Conservation (phyloP, 257 asterid genomes). For the Schizonepeta tenuifolia region DNA sequence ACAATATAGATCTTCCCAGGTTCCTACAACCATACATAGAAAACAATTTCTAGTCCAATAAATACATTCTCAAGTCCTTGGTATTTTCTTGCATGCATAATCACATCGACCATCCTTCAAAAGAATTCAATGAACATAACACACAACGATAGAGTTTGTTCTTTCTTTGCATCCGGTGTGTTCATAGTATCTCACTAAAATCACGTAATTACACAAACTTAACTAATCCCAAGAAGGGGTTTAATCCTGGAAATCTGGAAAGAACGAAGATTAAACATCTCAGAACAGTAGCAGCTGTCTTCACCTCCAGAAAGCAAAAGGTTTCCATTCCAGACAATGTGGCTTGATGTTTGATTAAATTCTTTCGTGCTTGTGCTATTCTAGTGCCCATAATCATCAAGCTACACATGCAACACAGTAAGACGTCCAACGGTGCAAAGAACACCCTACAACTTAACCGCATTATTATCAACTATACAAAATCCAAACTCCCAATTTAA, state of each 20-base stretch:
- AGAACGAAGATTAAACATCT: constrained; percentile 6
- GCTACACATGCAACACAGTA: constrained; percentile 7
- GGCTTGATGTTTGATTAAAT: neutral
- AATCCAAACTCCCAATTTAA: constrained; percentile 4
- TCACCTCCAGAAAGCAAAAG: constrained; percentile 12
- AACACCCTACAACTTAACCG: too few species aligned
- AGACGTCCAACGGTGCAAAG: neutral
- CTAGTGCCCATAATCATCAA: neutral
- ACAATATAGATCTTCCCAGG: constrained; percentile 82
- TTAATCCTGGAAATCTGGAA: neutral
- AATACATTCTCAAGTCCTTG: neutral
- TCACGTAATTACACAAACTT: constrained; percentile 14
- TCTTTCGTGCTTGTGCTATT: neutral
- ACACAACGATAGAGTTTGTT: neutral
- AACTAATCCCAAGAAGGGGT: neutral
- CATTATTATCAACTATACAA: neutral
- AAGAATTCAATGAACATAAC: neutral
- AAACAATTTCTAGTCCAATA: constrained; percentile 21
- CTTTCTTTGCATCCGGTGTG: constrained; percentile 7
- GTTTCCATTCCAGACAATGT: neutral
- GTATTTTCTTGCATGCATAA: neutral
- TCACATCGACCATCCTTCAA: neutral
- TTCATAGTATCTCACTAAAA: constrained; percentile 7
- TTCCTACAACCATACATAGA: constrained; percentile 57
- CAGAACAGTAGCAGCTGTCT: constrained; percentile 16